These are phyloP conservation scores for Blastobotrys parvus DNA, from an alignment of 805 yeast species.

Conservation along the genomic window DNA sequence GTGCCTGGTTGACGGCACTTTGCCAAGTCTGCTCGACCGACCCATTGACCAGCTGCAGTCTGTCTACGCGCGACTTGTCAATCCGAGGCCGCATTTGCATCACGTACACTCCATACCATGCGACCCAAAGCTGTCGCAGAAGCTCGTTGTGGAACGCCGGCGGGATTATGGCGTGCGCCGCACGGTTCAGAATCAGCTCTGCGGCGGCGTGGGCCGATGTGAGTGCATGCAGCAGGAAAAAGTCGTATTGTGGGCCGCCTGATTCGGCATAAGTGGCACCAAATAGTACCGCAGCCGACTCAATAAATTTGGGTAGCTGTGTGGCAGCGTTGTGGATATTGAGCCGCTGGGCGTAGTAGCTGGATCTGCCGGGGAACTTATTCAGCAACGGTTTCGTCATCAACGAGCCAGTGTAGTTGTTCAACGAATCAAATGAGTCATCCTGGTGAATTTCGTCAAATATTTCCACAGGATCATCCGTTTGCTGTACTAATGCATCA, in stretches of 20 bases:
- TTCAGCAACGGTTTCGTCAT: conserved; percentile 5
- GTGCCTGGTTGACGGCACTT: conserved; percentile 6
- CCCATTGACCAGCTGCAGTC: conserved; percentile 1
- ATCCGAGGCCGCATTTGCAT: conserved; percentile 15
- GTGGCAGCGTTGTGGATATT: background rate
- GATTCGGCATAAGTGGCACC: conserved; percentile 17
- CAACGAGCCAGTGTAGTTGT: conserved; percentile 2
- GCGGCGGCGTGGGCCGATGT: conserved; percentile 21
- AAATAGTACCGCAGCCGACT: conserved; percentile 15
- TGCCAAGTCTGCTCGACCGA: conserved; percentile 10
- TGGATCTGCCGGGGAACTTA: conserved; percentile 7
- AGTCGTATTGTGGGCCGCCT: conserved; percentile 19
- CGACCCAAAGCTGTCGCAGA: conserved; percentile 12
- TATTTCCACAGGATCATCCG: conserved; percentile 16
- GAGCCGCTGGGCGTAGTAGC: background rate
- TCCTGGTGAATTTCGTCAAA: conserved; percentile 16
- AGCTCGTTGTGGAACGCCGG: conserved; percentile 9
- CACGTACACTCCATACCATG: conserved; percentile 13
- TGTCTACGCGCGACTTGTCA: conserved; percentile 8
- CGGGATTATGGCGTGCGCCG: background rate
- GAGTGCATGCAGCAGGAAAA: conserved; percentile 23
- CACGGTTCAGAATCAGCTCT: conserved; percentile 13
- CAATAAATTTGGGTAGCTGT: conserved; percentile 9
- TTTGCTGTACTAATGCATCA: conserved; percentile 4
- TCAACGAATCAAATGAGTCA: conserved; percentile 11